Evolutionary conservation across 2,329 filamentous ascomycete genomes (phyloP), one percentile per base, ranked within the genome.

Genomic region (Cercospora beticola): DNA sequence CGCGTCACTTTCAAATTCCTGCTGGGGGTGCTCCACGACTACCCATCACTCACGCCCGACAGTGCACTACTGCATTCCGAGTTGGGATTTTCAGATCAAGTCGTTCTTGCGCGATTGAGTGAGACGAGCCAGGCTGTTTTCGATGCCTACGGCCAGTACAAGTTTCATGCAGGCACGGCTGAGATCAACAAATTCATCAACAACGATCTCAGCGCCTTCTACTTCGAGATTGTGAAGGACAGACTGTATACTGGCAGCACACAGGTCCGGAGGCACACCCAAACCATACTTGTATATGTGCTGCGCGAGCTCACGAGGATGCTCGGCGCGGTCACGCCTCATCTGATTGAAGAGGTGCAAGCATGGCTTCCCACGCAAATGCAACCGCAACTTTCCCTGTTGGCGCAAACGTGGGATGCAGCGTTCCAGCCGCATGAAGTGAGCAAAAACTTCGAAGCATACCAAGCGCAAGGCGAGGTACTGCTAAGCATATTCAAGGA

Each of bases 161-260:
- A 97, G 76, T 97, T 97, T 79, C 90, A 93, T 85, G 91, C 89
- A 79, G 94, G 87, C 12, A 83, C 93, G 5, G 88, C 85, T 68
- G 81, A 86, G 4, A 85, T 98, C 71, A 96, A 94, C 79, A 87
- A 88, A 71, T 97, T 94, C 89, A 86, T 97, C 68, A 88, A 89
- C 65, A 88, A 86, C 26, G 92, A 97, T 73, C 85, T 99, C 26
- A 97, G 93, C 0, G 90, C 94, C 0, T 97, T 97, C 79, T 99
- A 98, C 79, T 88, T 99, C 67, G 95, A 99, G 80, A 89, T 92
- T 0, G 85, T 94, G 74, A 99, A 99, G 80, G 95, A 99, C 76
- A 86, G 92, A 3, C 84, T 98, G 1, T 99, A 99, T 82, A 95
- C 94, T 57, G 92, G 91, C 31, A 87, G 89, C 69, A 87, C 87